Percentiles rank a stretch among this genome's conserved stretches.
Conservation (phyloP, 1,284 basidiomycete genomes). For the Rhodotorula mucilaginosa region DNA sequence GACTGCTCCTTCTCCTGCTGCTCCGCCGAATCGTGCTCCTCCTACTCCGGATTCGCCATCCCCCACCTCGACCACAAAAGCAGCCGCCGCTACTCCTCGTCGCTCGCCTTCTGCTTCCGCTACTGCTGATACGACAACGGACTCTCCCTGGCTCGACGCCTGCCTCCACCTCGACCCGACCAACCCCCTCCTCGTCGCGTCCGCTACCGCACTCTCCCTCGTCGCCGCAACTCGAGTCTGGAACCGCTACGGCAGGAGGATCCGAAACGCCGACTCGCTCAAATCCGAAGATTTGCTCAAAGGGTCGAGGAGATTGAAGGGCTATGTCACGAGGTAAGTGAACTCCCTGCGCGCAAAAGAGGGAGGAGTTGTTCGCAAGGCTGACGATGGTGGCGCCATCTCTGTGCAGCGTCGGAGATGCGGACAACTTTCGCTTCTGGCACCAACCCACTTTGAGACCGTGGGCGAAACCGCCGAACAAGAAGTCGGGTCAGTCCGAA, state of each 20-base stretch:
- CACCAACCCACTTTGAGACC: not conserved
- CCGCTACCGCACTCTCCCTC: not conserved
- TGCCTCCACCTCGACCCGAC: not conserved
- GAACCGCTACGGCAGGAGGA: not conserved
- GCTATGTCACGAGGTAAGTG: not conserved
- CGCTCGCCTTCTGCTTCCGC: too few relatives aligned
- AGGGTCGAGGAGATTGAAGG: not conserved
- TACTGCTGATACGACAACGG: too few relatives aligned
- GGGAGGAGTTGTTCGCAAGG: not conserved
- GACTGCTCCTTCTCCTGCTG: too few relatives aligned
- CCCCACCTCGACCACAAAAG: too few relatives aligned
- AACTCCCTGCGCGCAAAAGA: not conserved
- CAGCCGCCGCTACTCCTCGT: too few relatives aligned
- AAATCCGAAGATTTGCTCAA: not conserved
- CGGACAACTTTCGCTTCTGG: conserved; percentile 2
- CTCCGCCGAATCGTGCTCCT: too few relatives aligned
- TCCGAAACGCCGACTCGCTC: not conserved
- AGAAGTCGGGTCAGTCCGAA: not conserved
- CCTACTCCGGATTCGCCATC: too few relatives aligned
- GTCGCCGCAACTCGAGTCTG: not conserved
- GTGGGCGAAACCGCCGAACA: conserved; percentile 1
- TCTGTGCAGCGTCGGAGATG: not conserved
- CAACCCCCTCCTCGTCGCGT: not conserved
- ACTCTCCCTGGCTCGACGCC: not conserved
- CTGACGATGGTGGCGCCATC: not conserved